A percentile compares a stretch with the other conserved stretches of the same genome.
These are phyloP conservation scores for Beauveria rudraprayagi DNA, from an alignment of 2,329 filamentous ascomycete genomes.

Conservation along the genomic window DNA sequence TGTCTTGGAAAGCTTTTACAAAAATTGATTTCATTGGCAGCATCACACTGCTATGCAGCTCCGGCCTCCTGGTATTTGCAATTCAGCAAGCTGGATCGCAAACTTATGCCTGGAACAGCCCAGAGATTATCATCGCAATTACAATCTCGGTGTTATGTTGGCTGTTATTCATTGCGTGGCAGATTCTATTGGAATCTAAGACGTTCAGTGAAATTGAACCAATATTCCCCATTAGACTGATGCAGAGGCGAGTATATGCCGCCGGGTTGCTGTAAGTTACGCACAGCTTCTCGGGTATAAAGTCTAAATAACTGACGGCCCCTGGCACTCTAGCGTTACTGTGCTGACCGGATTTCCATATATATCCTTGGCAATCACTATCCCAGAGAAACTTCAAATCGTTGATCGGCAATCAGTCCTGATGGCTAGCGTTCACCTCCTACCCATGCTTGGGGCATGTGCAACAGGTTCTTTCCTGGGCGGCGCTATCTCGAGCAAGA, in stretches of 20 bases:
- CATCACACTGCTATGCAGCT: conserved; percentile 41
- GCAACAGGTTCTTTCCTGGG: conserved; percentile 49
- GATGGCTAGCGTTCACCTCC: conserved; percentile 47
- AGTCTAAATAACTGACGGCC: conserved; percentile 12
- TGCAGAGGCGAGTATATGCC: conserved; percentile 41
- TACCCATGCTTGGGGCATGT: conserved; percentile 50
- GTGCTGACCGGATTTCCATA: conserved; percentile 51
- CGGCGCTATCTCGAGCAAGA: conserved; percentile 43
- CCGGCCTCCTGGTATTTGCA: conserved; percentile 46
- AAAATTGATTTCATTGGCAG: conserved; percentile 47
- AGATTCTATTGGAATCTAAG: conserved; percentile 34
- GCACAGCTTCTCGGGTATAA: too few species aligned
- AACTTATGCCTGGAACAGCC: conserved; percentile 42
- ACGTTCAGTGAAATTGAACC: conserved; percentile 37
- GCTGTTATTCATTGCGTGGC: conserved; percentile 43
- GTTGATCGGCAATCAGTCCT: conserved; percentile 45
- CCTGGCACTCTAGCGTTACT: conserved; percentile 35
- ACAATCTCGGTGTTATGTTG: conserved; percentile 39
- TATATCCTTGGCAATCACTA: conserved; percentile 47
- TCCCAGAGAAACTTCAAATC: conserved; percentile 54
- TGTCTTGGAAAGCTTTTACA: conserved; percentile 34
- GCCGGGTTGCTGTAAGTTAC: conserved; percentile 39
- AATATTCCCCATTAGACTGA: conserved; percentile 45
- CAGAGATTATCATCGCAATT: conserved; percentile 41
- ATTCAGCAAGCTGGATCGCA: conserved; percentile 49